Evolutionary conservation across 1,284 basidiomycete genomes (phyloP), one percentile per base, ranked within the genome.

Genomic region (Sporisorium sorghi): DNA sequence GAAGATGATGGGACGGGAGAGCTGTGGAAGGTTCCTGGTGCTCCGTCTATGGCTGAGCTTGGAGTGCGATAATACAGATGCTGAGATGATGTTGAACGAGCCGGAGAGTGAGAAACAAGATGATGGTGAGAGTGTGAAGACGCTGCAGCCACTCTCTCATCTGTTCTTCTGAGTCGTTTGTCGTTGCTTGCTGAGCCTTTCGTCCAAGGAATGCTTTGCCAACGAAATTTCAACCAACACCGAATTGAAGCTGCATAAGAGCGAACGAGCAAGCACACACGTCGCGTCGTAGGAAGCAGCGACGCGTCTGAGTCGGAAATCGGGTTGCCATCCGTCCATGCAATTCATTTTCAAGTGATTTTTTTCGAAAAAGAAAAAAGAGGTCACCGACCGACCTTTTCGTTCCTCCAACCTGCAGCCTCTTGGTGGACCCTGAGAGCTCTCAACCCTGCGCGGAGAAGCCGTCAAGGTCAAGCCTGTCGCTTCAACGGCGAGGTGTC

Each of bases 261-360:
- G 26, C 39, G 35, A 52, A n/a, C 39, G n/a, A 43, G 21, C 28
- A 30, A n/a, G 28, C 28, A 19, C 51, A 33, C 51, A 53, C 51
- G 51, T 43, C 51, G 51, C 51, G 51, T 53, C 26, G 39, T 53
- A 40, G 43, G 51, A 43, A 21, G 39, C 24, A 39, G 21, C 49
- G 50, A 53, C 51, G 51, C 51, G 51, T 53, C 50, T 53, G 12
- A 3, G 2, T 37, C 12, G 35, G 17, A 40, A 40, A 40, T 10
- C 5, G 5, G 11, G 17, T n/a, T n/a, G n/a, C n/a, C n/a, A n/a
- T n/a, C n/a, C n/a, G n/a, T n/a, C n/a, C n/a, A n/a, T n/a, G n/a
- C n/a, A n/a, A n/a, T n/a, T n/a, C n/a, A n/a, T n/a, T n/a, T n/a
- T n/a, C n/a, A n/a, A n/a, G n/a, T n/a, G n/a, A n/a, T n/a, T n/a